Evolutionary conservation across 2,329 filamentous ascomycete species (phyloP).

Genomic region (Aspergillus quadrilineatus): DNA sequence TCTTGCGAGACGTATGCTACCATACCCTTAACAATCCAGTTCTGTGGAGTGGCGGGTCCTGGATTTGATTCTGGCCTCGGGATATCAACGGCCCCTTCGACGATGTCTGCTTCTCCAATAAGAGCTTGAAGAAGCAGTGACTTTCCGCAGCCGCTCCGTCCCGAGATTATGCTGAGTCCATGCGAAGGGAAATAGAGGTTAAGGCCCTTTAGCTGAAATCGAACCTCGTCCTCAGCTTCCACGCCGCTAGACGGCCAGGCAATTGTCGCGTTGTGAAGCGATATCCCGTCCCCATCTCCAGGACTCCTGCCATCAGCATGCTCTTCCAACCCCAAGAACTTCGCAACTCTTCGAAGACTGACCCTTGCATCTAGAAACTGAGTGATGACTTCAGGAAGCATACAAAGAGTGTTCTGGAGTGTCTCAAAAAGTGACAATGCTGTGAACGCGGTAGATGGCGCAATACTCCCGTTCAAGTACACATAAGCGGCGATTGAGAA

Average conservation of each 20-base stretch:
- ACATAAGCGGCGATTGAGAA: slow-evolving; percentile 68
- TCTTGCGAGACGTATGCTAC: slow-evolving; percentile 74
- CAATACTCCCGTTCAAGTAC: slow-evolving; percentile 58
- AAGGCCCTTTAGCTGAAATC: slow-evolving; percentile 64
- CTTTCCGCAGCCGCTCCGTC: slow-evolving; percentile 75
- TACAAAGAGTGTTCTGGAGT: slow-evolving; percentile 65
- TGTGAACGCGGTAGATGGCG: slow-evolving; percentile 74
- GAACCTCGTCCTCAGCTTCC: slow-evolving; percentile 42
- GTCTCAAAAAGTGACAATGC: slow-evolving; percentile 70
- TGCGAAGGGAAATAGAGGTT: slow-evolving; percentile 65
- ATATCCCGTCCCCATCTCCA: slow-evolving; percentile 59
- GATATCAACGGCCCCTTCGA: slow-evolving; percentile 59
- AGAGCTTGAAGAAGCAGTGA: slow-evolving; percentile 70
- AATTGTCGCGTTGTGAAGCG: slow-evolving; percentile 66
- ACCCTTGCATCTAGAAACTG: slow-evolving; percentile 68
- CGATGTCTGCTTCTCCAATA: slow-evolving; percentile 69
- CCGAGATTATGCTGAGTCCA: slow-evolving; percentile 71
- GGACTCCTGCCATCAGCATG: slow-evolving; percentile 52
- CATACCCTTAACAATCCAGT: slow-evolving; percentile 69
- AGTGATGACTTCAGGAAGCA: slow-evolving; percentile 69
- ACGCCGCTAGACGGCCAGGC: slow-evolving; percentile 69
- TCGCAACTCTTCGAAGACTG: slow-evolving; percentile 66
- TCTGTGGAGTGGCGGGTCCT: slow-evolving; percentile 47
- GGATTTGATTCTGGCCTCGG: slow-evolving; percentile 53
- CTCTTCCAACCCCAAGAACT: slow-evolving; percentile 67